Evolutionary conservation across 2,329 filamentous ascomycete genomes (phyloP), one percentile per base, ranked within the genome.

Genomic region (Arthrinium puccinioides): DNA sequence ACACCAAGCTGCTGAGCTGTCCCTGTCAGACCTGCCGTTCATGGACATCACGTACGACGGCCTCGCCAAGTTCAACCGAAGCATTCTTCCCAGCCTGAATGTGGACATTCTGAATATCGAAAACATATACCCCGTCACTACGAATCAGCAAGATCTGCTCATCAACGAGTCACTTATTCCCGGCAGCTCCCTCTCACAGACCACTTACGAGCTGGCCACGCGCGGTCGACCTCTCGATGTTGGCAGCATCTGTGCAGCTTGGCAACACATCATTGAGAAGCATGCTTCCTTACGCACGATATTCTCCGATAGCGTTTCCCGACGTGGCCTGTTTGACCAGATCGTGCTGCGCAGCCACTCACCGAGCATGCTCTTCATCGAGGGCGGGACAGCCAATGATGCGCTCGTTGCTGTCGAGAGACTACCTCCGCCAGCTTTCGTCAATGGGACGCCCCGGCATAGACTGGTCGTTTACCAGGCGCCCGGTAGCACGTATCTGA

Each of bases 361-460:
- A 0, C 69, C 72, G 1, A 63, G 59, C 24, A 74, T 75, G 64
- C 55, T 75, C 5, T 75, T 74, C 37, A 63, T 76, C 30, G 72
- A 75, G 36, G 63, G 64, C 2, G 56, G 55, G 1, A 47, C 61
- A 32, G 41, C 60, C 38, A 51, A 65, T 46, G 49, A 69, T 46
- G 51, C 62, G 39, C 44, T 63, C 43, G 42, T 57, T 37, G 45
- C 64, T 13, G 56, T 69, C 30, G 56, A 58, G 39, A 63, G 59
- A 9, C 50, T 74, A 1, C 67, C 70, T 1, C 55, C 63, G 6
- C 49, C 73, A 31, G 56, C 55, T 41, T 32, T 57, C 38, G 40
- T 52, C 43, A 45, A 60, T 48, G 51, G 52, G 1, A 62, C 66
- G 32, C 69, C 72, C 8, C 63, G 66, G 19, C 71, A 75, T 46